These are phyloP conservation scores for Mimosa pudica DNA, from an alignment of 306 rosid genomes.

Conservation along the genomic window DNA sequence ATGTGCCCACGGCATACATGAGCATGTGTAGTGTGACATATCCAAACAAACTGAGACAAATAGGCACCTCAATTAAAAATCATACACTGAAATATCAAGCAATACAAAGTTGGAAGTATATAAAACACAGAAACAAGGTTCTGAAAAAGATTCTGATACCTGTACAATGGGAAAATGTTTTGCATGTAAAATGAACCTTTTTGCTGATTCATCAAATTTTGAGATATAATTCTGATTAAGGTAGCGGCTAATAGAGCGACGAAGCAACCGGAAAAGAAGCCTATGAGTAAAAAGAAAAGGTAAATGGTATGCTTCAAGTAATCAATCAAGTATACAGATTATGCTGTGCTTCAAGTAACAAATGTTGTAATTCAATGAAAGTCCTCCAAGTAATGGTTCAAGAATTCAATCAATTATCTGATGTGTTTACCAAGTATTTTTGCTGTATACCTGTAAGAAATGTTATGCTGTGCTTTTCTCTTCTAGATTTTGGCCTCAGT, in stretches of 20 bases:
- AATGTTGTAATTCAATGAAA: conserved; percentile 11
- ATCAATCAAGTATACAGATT: not conserved
- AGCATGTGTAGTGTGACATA: conserved; percentile 68
- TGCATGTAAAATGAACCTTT: conserved; percentile 55
- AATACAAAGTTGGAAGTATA: not conserved
- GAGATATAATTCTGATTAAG: conserved; percentile 46
- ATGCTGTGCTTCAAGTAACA: too few relatives aligned
- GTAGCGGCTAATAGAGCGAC: conserved; percentile 57
- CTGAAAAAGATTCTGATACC: conserved; percentile 33
- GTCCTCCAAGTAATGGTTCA: conserved; percentile 1
- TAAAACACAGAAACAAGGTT: not conserved
- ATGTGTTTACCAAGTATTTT: not conserved
- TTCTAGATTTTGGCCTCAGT: conserved; percentile 48
- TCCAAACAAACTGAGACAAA: conserved; percentile 64
- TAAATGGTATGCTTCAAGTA: not conserved
- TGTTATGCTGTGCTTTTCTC: conserved; percentile 46
- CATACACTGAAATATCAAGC: not conserved
- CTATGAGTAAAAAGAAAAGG: conserved; percentile 36
- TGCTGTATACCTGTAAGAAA: conserved; percentile 51
- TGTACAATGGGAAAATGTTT: conserved; percentile 69
- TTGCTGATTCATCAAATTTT: conserved; percentile 41
- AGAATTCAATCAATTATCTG: not conserved
- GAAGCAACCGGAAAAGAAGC: conserved; percentile 70
- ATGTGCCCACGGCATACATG: conserved; percentile 64
- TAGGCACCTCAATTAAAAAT: conserved; percentile 28